Conservation (phyloP, 768 basidiomycete genomes). For the Psilocybe subaeruginosa region DNA sequence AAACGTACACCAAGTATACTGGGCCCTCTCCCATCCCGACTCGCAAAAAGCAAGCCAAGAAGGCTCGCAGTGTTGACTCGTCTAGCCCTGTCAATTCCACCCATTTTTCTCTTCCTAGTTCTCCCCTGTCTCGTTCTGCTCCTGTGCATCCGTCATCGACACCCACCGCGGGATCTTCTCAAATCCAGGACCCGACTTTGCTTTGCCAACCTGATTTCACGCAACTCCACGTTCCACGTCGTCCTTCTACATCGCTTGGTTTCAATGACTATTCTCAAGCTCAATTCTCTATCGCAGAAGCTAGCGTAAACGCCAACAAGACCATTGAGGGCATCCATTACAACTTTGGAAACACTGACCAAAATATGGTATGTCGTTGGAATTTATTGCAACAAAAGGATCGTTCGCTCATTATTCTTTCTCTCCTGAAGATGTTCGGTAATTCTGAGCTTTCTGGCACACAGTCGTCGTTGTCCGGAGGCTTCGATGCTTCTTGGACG, state of each 20-base stretch:
- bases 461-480: neutral
- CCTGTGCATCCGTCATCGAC: constrained; percentile 19
- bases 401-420: neutral
- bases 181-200: neutral
- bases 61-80: constrained; percentile 19
- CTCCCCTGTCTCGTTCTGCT: constrained; percentile 9
- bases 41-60: constrained; percentile 34
- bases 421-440: neutral
- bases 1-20: constrained; percentile 32
- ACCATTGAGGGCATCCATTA: neutral
- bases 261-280: constrained; percentile 13
- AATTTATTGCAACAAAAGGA: neutral
- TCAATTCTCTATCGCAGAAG: neutral
- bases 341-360: neutral
- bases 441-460: neutral
- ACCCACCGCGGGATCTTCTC: constrained; percentile 24
- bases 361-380: neutral
- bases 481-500: neutral
- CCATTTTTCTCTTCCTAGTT: neutral
- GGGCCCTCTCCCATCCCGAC: constrained; percentile 39
- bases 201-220: neutral
- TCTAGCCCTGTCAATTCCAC: constrained; percentile 1
- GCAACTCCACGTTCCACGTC: constrained; percentile 24
- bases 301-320: neutral
- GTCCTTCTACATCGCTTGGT: constrained; percentile 37